Conservation (phyloP, 495 filamentous ascomycete species). For the Podospora fimiseda region DNA sequence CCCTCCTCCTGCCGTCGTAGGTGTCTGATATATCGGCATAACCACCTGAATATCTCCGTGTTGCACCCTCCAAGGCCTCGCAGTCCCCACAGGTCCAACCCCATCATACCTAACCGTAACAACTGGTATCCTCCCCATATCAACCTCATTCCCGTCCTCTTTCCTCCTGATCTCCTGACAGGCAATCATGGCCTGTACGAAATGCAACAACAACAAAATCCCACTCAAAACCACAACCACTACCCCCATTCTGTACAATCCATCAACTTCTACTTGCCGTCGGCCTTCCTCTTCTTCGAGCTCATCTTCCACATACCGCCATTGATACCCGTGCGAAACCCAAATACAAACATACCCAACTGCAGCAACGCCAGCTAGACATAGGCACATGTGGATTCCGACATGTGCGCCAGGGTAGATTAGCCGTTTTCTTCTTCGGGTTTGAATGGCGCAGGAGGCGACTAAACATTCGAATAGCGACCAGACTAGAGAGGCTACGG, state of each 20-base stretch:
- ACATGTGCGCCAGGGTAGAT: conserved; percentile 36
- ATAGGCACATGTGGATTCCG: conserved; percentile 30
- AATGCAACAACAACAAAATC: conserved; percentile 19
- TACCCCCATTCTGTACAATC: conserved; percentile 19
- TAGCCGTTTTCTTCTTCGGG: conserved; percentile 16
- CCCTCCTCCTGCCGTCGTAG: too few relatives aligned
- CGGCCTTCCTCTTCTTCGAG: neutral
- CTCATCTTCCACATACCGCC: conserved; percentile 1
- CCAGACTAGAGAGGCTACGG: neutral
- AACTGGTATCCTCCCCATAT: neutral
- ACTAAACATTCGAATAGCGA: neutral
- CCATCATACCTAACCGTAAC: conserved; percentile 19
- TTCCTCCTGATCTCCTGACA: conserved; percentile 15
- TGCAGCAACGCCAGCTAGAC: conserved; percentile 24
- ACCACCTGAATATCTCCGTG: too few relatives aligned
- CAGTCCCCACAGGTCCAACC: conserved; percentile 17
- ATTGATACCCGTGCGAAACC: conserved; percentile 16
- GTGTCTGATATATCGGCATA: conserved; percentile 10
- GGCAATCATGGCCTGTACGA: conserved; percentile 16
- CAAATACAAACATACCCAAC: conserved; percentile 22
- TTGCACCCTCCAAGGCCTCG: conserved; percentile 8
- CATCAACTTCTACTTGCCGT: neutral
- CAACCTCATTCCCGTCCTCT: conserved; percentile 6
- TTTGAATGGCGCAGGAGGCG: neutral
- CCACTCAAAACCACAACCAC: conserved; percentile 9